Percentiles rank a stretch among this genome's conserved stretches.
phyloP scores from a whole-genome alignment of 306 rosid species.

The Vigna nakashimae region DNA sequence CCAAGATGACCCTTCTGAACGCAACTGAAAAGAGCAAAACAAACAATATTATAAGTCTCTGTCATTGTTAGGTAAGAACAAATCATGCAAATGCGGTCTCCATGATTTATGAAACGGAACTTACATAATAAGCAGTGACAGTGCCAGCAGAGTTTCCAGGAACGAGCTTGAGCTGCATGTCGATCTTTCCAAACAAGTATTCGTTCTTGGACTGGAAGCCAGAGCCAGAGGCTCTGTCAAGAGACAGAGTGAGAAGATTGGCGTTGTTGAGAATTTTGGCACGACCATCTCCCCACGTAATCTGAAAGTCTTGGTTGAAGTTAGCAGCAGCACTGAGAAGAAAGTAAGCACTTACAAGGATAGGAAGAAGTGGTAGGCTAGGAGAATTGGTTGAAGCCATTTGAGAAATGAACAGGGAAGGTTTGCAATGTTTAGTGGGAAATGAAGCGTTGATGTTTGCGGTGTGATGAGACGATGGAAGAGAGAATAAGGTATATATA shows the following conservation, averaged over 20 bases:
- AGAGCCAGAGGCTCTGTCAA: slow-evolving; percentile 78
- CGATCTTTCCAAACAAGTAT: slow-evolving; percentile 64
- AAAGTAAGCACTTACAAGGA: slow-evolving; percentile 27
- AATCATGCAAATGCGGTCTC: background rate
- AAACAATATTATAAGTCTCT: background rate
- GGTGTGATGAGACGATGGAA: too few relatives aligned
- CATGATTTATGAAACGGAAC: slow-evolving; percentile 5
- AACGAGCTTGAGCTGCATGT: slow-evolving; percentile 75
- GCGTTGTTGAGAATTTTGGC: slow-evolving; percentile 56
- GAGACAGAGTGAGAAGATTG: slow-evolving; percentile 61
- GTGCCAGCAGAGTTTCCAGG: slow-evolving; percentile 79
- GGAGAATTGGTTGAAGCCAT: slow-evolving; percentile 27
- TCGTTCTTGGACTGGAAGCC: slow-evolving; percentile 68
- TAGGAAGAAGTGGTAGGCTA: background rate
- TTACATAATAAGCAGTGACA: slow-evolving; percentile 75
- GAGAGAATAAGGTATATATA: background rate
- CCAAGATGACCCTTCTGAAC: slow-evolving; percentile 60
- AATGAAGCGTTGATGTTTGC: too few relatives aligned
- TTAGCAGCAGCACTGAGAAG: slow-evolving; percentile 43
- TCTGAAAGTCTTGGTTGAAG: slow-evolving; percentile 59
- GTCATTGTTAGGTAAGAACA: background rate
- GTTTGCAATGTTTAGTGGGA: too few relatives aligned
- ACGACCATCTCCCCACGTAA: slow-evolving; percentile 77
- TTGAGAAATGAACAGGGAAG: background rate
- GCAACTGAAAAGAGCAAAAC: slow-evolving; percentile 17